Conservation (phyloP, 164 flowering plant genomes). For the Nymphaea thermarum region DNA sequence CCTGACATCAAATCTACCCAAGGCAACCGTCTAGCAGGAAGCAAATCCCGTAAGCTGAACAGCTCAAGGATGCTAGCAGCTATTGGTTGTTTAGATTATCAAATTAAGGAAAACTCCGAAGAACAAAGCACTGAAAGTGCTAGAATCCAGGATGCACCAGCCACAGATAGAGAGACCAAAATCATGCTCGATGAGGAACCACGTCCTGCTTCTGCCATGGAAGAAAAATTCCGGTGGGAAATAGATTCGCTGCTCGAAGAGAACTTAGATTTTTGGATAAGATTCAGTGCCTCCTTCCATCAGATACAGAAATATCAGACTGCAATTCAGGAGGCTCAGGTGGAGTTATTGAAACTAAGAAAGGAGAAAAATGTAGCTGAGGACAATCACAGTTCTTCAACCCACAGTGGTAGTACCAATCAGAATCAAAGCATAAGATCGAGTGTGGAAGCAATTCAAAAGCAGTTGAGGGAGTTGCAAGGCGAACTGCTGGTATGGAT, state of each 20-base stretch:
- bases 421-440: conserved; percentile 15
- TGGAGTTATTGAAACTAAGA: conserved; percentile 24
- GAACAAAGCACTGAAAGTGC: background rate
- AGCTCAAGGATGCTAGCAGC: background rate
- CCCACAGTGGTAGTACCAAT: background rate
- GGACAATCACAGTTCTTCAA: conserved; percentile 3
- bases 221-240: conserved; percentile 43
- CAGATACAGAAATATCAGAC: conserved; percentile 59
- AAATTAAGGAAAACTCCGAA: background rate
- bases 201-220: conserved; percentile 16
- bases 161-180: conserved; percentile 11
- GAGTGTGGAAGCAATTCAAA: conserved; percentile 37
- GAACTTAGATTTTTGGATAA: conserved; percentile 68
- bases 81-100: background rate
- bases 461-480: conserved; percentile 52
- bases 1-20: background rate
- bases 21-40: background rate
- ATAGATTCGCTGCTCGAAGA: conserved; percentile 59
- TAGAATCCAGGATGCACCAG: background rate
- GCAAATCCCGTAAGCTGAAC: background rate
- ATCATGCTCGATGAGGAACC: conserved; percentile 7
- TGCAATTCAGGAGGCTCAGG: conserved; percentile 36
- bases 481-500: conserved; percentile 51
- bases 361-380: conserved; percentile 18
- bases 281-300: conserved; percentile 58